These are phyloP conservation scores for Coemansia sp. DNA, from an alignment of 192 early-diverging fungal genomes.

Conservation along the genomic window DNA sequence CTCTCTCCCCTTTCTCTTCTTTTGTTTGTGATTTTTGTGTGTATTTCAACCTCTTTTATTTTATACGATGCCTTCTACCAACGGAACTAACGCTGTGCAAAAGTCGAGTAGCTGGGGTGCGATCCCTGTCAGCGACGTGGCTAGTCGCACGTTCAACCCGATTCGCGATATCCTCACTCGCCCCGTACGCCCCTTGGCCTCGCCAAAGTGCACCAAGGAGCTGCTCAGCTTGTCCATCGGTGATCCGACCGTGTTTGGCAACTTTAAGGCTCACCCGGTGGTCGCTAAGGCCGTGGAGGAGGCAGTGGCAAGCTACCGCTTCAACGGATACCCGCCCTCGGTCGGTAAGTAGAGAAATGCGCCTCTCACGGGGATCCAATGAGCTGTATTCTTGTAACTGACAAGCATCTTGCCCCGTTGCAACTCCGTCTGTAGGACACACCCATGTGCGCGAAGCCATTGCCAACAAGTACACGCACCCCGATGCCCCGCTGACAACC, in stretches of 20 bases:
- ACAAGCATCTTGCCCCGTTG: neutral
- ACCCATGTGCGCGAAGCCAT: conserved; percentile 69
- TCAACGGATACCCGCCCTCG: conserved; percentile 82
- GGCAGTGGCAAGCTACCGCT: conserved; percentile 65
- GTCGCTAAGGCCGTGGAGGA: conserved; percentile 71
- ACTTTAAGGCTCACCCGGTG: conserved; percentile 75
- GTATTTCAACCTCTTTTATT: neutral
- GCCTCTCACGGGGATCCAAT: neutral
- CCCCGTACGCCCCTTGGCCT: conserved; percentile 63
- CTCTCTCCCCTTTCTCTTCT: neutral
- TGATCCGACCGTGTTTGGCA: conserved; percentile 89
- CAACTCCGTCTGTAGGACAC: conserved; percentile 30
- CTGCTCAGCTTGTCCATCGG: conserved; percentile 55
- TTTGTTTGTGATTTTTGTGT: neutral
- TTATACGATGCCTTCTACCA: conserved; percentile 27
- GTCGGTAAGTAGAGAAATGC: conserved; percentile 55
- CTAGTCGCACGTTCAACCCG: conserved; percentile 79
- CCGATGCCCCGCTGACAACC: conserved; percentile 68
- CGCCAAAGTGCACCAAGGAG: conserved; percentile 47
- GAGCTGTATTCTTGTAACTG: neutral
- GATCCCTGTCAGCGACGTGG: conserved; percentile 62
- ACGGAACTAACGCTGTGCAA: conserved; percentile 14
- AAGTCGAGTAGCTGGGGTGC: conserved; percentile 30
- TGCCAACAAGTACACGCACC: conserved; percentile 64
- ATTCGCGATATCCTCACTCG: conserved; percentile 84